A percentile compares a stretch with the other conserved stretches of the same genome.
These are phyloP conservation scores for Cladosporium velox DNA, from an alignment of 2,329 filamentous ascomycete species.

Conservation along the genomic window DNA sequence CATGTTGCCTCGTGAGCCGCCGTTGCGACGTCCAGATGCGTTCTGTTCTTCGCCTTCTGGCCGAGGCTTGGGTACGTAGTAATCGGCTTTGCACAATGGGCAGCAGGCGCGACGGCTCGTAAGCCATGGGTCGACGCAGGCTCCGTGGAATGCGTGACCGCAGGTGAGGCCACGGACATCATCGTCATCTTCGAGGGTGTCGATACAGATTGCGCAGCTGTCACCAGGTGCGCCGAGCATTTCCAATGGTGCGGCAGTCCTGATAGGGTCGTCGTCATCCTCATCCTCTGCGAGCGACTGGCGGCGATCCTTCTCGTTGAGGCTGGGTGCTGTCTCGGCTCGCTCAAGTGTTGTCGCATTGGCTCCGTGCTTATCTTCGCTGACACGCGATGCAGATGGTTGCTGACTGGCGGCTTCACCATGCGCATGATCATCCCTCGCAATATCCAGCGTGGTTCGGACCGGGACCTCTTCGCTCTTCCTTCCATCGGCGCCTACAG, in stretches of 20 bases:
- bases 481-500: not conserved
- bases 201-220: constrained; percentile 94
- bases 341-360: constrained; percentile 36
- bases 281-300: constrained; percentile 59
- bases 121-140: constrained; percentile 94
- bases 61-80: constrained; percentile 90
- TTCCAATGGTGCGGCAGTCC: constrained; percentile 78
- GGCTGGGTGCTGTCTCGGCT: constrained; percentile 41
- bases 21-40: constrained; percentile 15
- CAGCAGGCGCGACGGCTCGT: constrained; percentile 93
- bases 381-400: constrained; percentile 23
- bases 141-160: constrained; percentile 97
- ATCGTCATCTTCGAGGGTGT: constrained; percentile 90
- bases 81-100: constrained; percentile 96
- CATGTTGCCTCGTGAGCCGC: constrained; percentile 21
- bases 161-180: constrained; percentile 92
- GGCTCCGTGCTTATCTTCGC: constrained; percentile 31
- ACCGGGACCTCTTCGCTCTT: constrained; percentile 22
- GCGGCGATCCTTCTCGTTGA: constrained; percentile 53
- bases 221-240: constrained; percentile 81
- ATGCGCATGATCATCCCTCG: constrained; percentile 52
- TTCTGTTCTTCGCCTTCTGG: constrained; percentile 54
- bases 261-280: constrained; percentile 76
- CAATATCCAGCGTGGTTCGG: constrained; percentile 43
- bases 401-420: constrained; percentile 29